phyloP scores from a whole-genome alignment of 176 grass and related monocot genomes.

The Musa schizocarpa region DNA sequence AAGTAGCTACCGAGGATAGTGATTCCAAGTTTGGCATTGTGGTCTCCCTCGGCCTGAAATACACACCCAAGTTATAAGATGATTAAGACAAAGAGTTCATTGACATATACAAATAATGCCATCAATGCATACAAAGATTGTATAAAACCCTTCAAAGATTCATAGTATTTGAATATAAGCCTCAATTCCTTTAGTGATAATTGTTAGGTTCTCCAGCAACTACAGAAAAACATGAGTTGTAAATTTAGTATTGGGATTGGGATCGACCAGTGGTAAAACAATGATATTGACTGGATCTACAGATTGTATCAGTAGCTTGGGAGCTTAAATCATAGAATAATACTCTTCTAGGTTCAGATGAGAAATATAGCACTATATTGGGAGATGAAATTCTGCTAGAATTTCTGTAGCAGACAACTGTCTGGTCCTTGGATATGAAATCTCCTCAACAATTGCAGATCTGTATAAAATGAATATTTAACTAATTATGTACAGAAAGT shows the following conservation, averaged over 20 bases:
- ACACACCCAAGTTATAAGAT: slow-evolving; percentile 5
- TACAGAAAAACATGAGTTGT: background rate
- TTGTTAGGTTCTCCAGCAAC: no score
- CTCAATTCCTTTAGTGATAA: no score
- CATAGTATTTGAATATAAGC: no score
- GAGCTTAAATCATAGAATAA: no score
- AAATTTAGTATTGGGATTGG: background rate
- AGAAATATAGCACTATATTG: background rate
- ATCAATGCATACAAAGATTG: background rate
- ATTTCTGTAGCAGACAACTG: background rate
- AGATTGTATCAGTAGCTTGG: background rate
- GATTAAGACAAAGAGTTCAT: background rate
- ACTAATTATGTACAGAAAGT: background rate
- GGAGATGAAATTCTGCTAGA: background rate
- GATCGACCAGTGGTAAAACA: background rate
- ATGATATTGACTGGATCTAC: background rate
- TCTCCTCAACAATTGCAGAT: background rate
- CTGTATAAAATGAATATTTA: no score
- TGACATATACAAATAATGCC: background rate
- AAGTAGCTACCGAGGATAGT: slow-evolving; percentile 80
- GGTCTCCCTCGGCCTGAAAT: slow-evolving; percentile 76
- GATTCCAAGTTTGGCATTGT: slow-evolving; percentile 96
- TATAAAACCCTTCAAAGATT: no score
- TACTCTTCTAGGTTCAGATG: background rate
- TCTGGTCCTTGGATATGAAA: no score